These are phyloP conservation scores for Candida dubliniensis DNA, from an alignment of 1,139 yeast genomes.

Conservation along the genomic window DNA sequence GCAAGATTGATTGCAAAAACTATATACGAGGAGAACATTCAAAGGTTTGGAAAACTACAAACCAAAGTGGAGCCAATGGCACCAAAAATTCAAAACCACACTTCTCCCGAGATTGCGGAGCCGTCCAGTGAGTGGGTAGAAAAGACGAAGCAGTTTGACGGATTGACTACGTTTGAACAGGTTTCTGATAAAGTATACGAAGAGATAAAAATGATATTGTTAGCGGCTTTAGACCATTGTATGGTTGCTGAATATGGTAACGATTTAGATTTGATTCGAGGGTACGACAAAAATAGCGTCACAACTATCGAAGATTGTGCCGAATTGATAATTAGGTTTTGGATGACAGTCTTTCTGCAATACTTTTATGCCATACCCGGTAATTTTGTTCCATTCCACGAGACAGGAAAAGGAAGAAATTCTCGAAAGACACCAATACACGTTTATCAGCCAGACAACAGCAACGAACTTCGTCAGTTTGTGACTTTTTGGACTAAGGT, in stretches of 20 bases:
- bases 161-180: slow-evolving; percentile 8
- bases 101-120: background rate
- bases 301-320: slow-evolving; percentile 43
- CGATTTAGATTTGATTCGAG: slow-evolving; percentile 49
- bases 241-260: slow-evolving; percentile 61
- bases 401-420: slow-evolving; percentile 20
- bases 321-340: slow-evolving; percentile 43
- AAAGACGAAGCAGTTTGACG: slow-evolving; percentile 9
- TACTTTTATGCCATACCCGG: slow-evolving; percentile 29
- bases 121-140: slow-evolving; percentile 16
- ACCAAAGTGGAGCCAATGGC: slow-evolving; percentile 4
- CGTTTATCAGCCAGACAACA: slow-evolving; percentile 28
- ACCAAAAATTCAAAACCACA: background rate
- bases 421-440: slow-evolving; percentile 20
- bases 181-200: slow-evolving; percentile 20
- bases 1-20: slow-evolving; percentile 57
- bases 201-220: slow-evolving; percentile 45
- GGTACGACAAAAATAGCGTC: slow-evolving; percentile 41
- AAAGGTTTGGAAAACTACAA: slow-evolving; percentile 19
- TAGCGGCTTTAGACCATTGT: slow-evolving; percentile 51
- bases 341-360: slow-evolving; percentile 60
- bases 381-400: slow-evolving; percentile 28
- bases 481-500: slow-evolving; percentile 52
- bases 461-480: slow-evolving; percentile 37
- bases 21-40: slow-evolving; percentile 43